Evolutionary conservation across 1,139 yeast genomes (phyloP), one percentile per base, ranked within the genome.

Genomic region (Hyphopichia khmerensis): DNA sequence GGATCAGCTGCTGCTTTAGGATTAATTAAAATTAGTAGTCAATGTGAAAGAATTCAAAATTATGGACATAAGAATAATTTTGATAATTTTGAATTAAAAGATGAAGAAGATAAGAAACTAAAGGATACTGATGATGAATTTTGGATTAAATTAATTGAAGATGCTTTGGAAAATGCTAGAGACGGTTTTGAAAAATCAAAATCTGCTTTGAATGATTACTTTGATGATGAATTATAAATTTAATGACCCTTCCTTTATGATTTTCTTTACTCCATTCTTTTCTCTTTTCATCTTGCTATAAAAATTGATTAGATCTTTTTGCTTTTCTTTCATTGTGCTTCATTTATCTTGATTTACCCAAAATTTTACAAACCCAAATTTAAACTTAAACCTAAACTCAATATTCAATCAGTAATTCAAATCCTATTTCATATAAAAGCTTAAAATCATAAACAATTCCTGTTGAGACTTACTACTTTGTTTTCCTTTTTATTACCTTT

Each of bases 1-100:
- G 99, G 99, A 36, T 85, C 95, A 10, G 95, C 98, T 1, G 96
- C 98, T 3, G 95, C 97, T 1, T 71, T 95, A 47, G 99, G 99
- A 1, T 74, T 93, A 44, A 80, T 80, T 36, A 80, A 83, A 49
- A 87, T 93, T 43, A 88, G 93, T 48, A 78, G 81, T 56, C 87
- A 89, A 53, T 93, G 99, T 65, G 99, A 91, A 63, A 75, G 93
- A 55, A 90, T 93, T 50, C 99, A 93, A 64, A 89, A 91, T 61
- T 81, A 87, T 53, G 97, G 96, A n/a, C 69, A 78, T 50, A 72
- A 64, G 50, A 57, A 59, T 39, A 71, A 74, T 46, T 73, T 70
- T 46, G 82, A 77, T 53, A 67, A 69, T 47, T 70, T 66, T 46
- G 65, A 60, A 38, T 48, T 56, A 13, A 47, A 43, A 9, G 26